phyloP scores from a whole-genome alignment of 805 yeast genomes.

The Suhomyces vadensis region DNA sequence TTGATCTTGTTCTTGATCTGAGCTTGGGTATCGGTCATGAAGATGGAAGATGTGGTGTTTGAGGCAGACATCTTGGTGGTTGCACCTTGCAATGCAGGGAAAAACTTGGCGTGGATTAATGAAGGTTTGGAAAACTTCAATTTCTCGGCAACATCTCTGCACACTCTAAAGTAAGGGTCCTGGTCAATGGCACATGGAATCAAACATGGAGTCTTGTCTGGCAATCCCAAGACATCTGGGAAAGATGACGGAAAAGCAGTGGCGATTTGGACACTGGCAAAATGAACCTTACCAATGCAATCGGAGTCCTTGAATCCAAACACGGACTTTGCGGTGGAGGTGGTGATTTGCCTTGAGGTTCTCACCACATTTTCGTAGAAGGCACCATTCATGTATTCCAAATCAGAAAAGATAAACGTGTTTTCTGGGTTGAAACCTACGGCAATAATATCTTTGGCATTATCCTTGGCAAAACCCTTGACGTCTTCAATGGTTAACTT shows the following conservation, averaged over 20 bases:
- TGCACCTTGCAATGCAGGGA: constrained; percentile 98
- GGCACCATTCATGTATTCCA: constrained; percentile 88
- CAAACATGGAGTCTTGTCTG: constrained; percentile 89
- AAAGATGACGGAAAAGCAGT: constrained; percentile 95
- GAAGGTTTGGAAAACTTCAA: constrained; percentile 89
- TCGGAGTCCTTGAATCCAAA: constrained; percentile 95
- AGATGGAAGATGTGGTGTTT: constrained; percentile 86
- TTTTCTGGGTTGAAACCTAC: constrained; percentile 94
- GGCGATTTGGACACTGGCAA: constrained; percentile 94
- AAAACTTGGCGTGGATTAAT: constrained; percentile 88
- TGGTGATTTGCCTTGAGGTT: constrained; percentile 90
- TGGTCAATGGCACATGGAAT: constrained; percentile 99
- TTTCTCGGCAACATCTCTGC: constrained; percentile 96
- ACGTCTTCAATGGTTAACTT: constrained; percentile 88
- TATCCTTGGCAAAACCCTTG: constrained; percentile 72
- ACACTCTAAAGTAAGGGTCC: constrained; percentile 96
- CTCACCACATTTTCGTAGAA: constrained; percentile 94
- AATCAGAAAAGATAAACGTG: constrained; percentile 92
- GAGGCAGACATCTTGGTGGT: constrained; percentile 96
- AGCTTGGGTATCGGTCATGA: constrained; percentile 91
- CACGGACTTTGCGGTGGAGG: constrained; percentile 95
- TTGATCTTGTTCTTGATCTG: constrained; percentile 92
- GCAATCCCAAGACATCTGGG: constrained; percentile 87
- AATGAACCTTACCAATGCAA: constrained; percentile 91
- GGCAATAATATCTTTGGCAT: constrained; percentile 90